A percentile compares a stretch with the other conserved stretches of the same genome.
These are phyloP conservation scores for Uromyces viciae-fabae DNA, from an alignment of 1,284 basidiomycete genomes.

Conservation along the genomic window DNA sequence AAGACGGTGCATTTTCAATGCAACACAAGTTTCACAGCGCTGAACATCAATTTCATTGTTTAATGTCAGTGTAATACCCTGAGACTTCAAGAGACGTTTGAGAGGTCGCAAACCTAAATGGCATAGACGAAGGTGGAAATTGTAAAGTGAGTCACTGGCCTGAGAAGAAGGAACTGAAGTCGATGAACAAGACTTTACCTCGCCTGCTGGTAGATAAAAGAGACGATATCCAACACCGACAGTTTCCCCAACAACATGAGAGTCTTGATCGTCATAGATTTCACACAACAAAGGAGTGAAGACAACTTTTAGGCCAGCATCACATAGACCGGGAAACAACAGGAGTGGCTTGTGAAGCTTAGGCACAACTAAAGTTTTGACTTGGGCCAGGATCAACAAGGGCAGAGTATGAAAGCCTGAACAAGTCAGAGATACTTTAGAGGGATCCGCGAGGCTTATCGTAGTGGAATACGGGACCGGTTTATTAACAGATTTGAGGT, in stretches of 20 bases:
- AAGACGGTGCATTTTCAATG: background rate
- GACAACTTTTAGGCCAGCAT: background rate
- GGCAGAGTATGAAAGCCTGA: background rate
- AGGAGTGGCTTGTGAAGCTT: background rate
- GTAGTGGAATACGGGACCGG: background rate
- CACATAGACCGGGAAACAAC: too few species aligned
- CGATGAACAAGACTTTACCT: background rate
- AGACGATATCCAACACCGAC: background rate
- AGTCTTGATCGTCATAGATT: background rate
- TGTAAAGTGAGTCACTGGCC: background rate
- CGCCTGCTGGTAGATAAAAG: background rate
- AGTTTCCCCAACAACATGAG: background rate
- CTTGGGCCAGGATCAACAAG: background rate
- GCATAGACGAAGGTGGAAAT: background rate
- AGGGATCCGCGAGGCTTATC: background rate
- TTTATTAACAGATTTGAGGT: background rate
- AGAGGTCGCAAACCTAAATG: constrained; percentile 5
- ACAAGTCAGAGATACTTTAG: background rate
- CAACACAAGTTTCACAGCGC: background rate
- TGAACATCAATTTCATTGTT: constrained; percentile 24
- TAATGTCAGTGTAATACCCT: background rate
- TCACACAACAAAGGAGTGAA: background rate
- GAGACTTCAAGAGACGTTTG: background rate
- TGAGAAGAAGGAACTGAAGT: background rate
- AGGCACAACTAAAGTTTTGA: background rate